Conservation (phyloP, 352 stramenopile genomes). For the Aphanomyces euteiches region DNA sequence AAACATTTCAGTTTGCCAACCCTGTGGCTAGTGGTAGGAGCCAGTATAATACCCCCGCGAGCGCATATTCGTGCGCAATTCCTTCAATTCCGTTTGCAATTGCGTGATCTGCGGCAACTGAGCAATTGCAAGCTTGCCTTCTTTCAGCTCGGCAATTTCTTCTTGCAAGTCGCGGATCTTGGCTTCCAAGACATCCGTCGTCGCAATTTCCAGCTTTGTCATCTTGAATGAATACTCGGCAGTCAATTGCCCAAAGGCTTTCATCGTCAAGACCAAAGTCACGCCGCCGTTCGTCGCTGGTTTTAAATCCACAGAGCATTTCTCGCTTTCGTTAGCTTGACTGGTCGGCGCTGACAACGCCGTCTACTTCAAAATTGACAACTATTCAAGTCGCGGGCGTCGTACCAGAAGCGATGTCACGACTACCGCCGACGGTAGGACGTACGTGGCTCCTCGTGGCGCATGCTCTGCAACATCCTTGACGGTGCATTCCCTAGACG, state of each 20-base stretch:
- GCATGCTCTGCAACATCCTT: background rate
- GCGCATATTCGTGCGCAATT: constrained; percentile 1
- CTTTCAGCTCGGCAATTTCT: background rate
- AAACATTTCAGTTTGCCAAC: no score
- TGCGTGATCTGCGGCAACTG: background rate
- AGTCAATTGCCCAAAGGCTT: background rate
- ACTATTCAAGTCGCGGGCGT: background rate
- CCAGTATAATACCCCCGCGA: background rate
- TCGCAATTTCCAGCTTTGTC: background rate
- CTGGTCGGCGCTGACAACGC: background rate
- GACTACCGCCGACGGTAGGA: background rate
- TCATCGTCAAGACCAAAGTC: background rate
- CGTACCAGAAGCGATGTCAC: background rate
- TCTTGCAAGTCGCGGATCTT: constrained; percentile 16
- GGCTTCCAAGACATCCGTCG: background rate
- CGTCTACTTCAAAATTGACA: background rate
- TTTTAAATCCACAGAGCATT: background rate
- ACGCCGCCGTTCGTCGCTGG: background rate
- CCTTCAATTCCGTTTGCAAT: constrained; percentile 1
- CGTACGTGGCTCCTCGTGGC: background rate
- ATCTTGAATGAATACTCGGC: background rate
- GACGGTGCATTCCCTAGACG: background rate
- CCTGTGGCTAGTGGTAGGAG: no score
- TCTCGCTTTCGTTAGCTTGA: background rate
- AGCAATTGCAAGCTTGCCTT: background rate